These are phyloP conservation scores for Quercus mongolica DNA, from an alignment of 306 rosid genomes.

Conservation along the genomic window DNA sequence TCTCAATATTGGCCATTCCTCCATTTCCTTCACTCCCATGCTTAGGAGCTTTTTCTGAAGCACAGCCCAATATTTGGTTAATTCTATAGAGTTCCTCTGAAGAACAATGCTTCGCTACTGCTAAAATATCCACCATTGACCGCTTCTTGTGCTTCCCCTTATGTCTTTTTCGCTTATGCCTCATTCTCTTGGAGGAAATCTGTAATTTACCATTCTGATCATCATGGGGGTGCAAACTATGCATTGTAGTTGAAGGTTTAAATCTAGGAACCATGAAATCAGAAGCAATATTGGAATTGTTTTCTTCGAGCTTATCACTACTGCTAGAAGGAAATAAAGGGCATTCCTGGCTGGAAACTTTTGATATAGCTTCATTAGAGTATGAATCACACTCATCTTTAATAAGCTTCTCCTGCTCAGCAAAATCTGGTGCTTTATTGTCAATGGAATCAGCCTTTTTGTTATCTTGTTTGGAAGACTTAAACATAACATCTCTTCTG, in stretches of 20 bases:
- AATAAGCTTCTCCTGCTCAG: slow-evolving; percentile 2
- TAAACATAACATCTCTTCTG: slow-evolving; percentile 18
- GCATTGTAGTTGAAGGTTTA: slow-evolving; percentile 13
- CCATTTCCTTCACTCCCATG: slow-evolving; percentile 21
- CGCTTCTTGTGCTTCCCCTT: slow-evolving; percentile 46
- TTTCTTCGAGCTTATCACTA: slow-evolving; percentile 23
- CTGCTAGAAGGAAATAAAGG: slow-evolving; percentile 18
- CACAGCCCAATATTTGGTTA: slow-evolving; percentile 24
- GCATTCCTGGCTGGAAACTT: slow-evolving; percentile 19
- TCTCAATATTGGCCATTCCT: slow-evolving; percentile 18
- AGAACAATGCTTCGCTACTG: slow-evolving; percentile 38
- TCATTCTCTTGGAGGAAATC: slow-evolving; percentile 15
- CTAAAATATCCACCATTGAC: slow-evolving; percentile 47
- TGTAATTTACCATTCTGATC: neutral
- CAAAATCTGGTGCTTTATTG: slow-evolving; percentile 2
- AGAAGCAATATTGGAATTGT: slow-evolving; percentile 22
- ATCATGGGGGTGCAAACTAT: slow-evolving; percentile 6
- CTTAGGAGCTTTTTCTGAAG: slow-evolving; percentile 15
- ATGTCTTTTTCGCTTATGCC: slow-evolving; percentile 27
- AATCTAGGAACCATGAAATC: slow-evolving; percentile 5
- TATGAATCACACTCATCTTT: slow-evolving; percentile 17
- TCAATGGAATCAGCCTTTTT: slow-evolving; percentile 14
- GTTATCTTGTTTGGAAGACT: slow-evolving; percentile 9
- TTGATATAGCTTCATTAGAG: slow-evolving; percentile 23
- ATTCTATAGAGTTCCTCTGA: slow-evolving; percentile 36